phyloP scores from a whole-genome alignment of 2,329 filamentous ascomycete species.

The Aspergillus neotritici region DNA sequence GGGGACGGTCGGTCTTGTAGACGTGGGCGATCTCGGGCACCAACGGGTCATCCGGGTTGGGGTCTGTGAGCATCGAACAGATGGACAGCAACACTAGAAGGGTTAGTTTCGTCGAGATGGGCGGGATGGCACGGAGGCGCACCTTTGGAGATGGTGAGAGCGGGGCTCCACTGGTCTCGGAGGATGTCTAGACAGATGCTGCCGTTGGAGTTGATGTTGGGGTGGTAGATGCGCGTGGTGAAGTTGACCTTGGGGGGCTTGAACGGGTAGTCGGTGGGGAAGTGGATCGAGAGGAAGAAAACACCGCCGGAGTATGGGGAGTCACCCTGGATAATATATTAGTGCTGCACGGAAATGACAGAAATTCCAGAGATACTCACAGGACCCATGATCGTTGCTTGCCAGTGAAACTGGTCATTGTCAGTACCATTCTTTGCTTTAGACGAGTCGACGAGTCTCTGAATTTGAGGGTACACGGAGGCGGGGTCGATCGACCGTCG shows the following conservation, averaged over 20 bases:
- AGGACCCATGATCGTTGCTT: constrained; percentile 99
- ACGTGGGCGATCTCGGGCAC: constrained; percentile 98
- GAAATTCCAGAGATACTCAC: constrained; percentile 53
- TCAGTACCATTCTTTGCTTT: constrained; percentile 14
- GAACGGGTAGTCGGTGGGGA: constrained; percentile 99
- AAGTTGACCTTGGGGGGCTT: constrained; percentile 99
- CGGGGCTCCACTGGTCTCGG: constrained; percentile 98
- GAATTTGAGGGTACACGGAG: constrained; percentile 1
- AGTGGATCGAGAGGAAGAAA: constrained; percentile 98
- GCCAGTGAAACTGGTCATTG: constrained; percentile 86
- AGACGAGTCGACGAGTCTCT: background rate
- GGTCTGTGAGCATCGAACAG: constrained; percentile 99
- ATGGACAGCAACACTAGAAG: constrained; percentile 84
- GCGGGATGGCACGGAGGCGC: constrained; percentile 21
- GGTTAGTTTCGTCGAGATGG: constrained; percentile 2
- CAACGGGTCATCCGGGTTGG: constrained; percentile 97
- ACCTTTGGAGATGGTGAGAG: constrained; percentile 98
- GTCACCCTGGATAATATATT: constrained; percentile 61
- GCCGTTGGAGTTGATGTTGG: constrained; percentile 99
- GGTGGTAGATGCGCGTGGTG: constrained; percentile 98
- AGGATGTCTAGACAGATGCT: constrained; percentile 98
- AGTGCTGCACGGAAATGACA: constrained; percentile 17
- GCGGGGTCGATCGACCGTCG: background rate
- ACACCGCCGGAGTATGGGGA: constrained; percentile 97
- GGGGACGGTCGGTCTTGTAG: constrained; percentile 96